These are phyloP conservation scores for Verticillium klebahnii DNA, from an alignment of 2,329 filamentous ascomycete genomes.

Conservation along the genomic window DNA sequence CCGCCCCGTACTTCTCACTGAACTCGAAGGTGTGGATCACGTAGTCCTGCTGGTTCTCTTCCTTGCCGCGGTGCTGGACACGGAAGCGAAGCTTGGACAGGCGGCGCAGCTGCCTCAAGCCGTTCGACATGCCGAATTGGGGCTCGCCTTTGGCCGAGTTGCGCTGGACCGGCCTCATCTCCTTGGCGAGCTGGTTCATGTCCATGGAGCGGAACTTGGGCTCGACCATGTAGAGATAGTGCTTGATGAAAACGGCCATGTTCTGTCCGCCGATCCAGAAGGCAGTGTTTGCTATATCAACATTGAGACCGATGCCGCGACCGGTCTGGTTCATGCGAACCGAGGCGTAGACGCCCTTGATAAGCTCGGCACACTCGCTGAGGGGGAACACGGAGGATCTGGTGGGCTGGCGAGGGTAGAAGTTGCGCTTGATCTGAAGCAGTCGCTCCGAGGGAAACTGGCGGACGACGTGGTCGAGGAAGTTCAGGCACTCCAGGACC, in stretches of 20 bases:
- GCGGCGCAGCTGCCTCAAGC: constrained; percentile 50
- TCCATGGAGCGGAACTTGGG: constrained; percentile 5
- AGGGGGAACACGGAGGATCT: constrained; percentile 47
- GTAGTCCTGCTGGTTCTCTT: constrained; percentile 42
- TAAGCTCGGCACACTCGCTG: constrained; percentile 62
- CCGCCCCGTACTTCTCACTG: constrained; percentile 31
- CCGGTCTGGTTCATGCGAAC: constrained; percentile 66
- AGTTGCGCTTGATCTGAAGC: constrained; percentile 73
- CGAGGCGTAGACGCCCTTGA: constrained; percentile 86
- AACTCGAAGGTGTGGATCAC: constrained; percentile 48
- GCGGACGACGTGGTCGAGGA: constrained; percentile 84
- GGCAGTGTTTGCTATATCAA: constrained; percentile 86
- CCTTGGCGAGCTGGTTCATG: constrained; percentile 18
- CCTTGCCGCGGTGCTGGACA: constrained; percentile 48
- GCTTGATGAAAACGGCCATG: constrained; percentile 23
- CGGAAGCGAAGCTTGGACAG: constrained; percentile 52
- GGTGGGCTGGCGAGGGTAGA: constrained; percentile 60
- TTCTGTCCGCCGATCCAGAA: constrained; percentile 62
- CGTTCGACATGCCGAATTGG: constrained; percentile 36
- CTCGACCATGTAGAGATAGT: constrained; percentile 21
- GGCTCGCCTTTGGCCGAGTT: constrained; percentile 13
- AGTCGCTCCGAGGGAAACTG: constrained; percentile 67
- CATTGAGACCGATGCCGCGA: constrained; percentile 71
- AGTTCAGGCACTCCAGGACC: constrained; percentile 79
- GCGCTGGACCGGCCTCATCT: constrained; percentile 29